Evolutionary conservation across 2,329 filamentous ascomycete species (phyloP).

Genomic region (Dothiorella sarmentorum): DNA sequence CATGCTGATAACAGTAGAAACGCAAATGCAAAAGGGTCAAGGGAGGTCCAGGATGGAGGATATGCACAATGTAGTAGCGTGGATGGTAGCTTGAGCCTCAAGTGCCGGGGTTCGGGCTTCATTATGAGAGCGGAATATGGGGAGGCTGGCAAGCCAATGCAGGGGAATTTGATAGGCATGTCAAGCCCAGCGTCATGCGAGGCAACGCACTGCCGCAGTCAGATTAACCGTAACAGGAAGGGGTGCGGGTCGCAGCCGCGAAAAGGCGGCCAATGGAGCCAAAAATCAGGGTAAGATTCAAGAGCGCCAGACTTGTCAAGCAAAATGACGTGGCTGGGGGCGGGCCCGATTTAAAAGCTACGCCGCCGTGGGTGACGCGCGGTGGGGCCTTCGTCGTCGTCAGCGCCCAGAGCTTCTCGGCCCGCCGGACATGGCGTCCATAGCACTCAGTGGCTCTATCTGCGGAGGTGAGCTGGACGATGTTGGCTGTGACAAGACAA

Average conservation of each 20-base stretch:
- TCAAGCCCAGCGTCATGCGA: neutral
- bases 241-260: neutral
- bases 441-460: neutral
- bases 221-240: neutral
- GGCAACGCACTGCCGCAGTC: neutral
- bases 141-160: conserved; percentile 4
- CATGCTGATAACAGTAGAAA: neutral
- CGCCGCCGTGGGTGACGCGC: conserved; percentile 7
- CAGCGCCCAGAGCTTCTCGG: conserved; percentile 8
- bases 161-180: neutral
- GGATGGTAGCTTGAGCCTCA: conserved; percentile 7
- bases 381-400: conserved; percentile 16
- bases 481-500: too few species aligned
- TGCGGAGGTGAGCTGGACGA: neutral
- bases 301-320: neutral
- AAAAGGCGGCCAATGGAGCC: neutral
- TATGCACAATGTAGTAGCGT: conserved; percentile 14
- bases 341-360: neutral
- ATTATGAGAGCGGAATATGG: conserved; percentile 4
- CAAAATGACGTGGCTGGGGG: conserved; percentile 8
- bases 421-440: neutral
- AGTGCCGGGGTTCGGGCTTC: neutral
- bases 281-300: neutral
- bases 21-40: neutral
- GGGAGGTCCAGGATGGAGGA: neutral